A percentile compares a stretch with the other conserved stretches of the same genome.
Conservation (phyloP, 1,139 yeast genomes). For the Geotrichum candidum region DNA sequence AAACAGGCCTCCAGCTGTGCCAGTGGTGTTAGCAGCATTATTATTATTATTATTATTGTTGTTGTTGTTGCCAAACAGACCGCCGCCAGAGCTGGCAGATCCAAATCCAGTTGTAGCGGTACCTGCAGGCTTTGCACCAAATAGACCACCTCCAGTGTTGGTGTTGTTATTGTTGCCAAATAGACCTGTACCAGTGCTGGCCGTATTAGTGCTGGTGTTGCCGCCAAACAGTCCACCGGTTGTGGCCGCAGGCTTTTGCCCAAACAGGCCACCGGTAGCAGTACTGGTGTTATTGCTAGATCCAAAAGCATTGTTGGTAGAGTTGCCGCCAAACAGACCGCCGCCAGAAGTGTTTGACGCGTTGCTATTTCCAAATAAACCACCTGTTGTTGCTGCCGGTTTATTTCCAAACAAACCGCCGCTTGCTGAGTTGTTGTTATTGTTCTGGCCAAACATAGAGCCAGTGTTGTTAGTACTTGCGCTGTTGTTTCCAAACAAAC, state of each 20-base stretch:
- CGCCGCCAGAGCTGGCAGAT: not conserved
- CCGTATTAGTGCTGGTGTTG: not conserved
- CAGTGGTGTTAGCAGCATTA: not conserved
- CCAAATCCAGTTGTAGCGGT: not conserved
- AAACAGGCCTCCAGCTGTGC: not conserved
- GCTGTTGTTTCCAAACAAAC: constrained; percentile 28
- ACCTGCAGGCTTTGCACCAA: not conserved
- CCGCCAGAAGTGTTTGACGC: constrained; percentile 21
- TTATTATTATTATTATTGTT: not conserved
- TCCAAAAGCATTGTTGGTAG: constrained; percentile 19
- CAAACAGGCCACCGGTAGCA: constrained; percentile 32
- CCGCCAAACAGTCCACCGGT: constrained; percentile 31
- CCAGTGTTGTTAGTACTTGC: not conserved
- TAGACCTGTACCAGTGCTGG: not conserved
- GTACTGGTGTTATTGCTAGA: constrained; percentile 20
- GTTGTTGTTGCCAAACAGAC: not conserved
- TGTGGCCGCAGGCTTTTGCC: constrained; percentile 18
- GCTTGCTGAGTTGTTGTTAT: constrained; percentile 22
- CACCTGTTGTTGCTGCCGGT: constrained; percentile 21
- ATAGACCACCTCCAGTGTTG: not conserved
- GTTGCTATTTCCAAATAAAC: constrained; percentile 24
- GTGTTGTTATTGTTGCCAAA: not conserved
- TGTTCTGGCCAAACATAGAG: not conserved
- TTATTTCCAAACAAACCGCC: constrained; percentile 40
- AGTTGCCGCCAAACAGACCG: constrained; percentile 19